phyloP scores from a whole-genome alignment of 352 stramenopile species.

The Phytophthora cryptogea region DNA sequence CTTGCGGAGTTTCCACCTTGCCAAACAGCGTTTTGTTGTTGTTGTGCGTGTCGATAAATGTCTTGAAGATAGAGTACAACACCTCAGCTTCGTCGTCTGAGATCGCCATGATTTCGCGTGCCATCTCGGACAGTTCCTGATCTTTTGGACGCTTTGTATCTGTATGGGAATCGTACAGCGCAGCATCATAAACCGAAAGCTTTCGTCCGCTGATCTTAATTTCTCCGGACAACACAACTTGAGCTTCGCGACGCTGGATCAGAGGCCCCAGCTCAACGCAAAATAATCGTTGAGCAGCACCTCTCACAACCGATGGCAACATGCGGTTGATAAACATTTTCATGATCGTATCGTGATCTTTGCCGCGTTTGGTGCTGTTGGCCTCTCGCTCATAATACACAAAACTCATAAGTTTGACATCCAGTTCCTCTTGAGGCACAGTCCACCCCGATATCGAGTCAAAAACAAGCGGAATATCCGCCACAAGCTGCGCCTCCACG shows the following conservation, averaged over 20 bases:
- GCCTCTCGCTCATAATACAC: conserved; percentile 71
- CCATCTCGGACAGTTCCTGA: conserved; percentile 42
- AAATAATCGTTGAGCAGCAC: conserved; percentile 63
- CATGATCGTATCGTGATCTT: conserved; percentile 78
- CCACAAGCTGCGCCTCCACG: conserved; percentile 69
- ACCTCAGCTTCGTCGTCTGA: conserved; percentile 53
- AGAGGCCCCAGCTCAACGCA: conserved; percentile 67
- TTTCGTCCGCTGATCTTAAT: conserved; percentile 65
- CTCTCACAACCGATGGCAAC: conserved; percentile 60
- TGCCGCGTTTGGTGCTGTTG: conserved; percentile 58
- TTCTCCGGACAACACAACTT: conserved; percentile 60
- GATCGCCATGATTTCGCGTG: conserved; percentile 53
- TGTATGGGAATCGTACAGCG: conserved; percentile 35
- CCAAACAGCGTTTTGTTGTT: conserved; percentile 62
- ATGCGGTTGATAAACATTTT: conserved; percentile 83
- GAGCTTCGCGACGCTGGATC: conserved; percentile 55
- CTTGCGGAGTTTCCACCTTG: conserved; percentile 37
- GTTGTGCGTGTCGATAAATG: conserved; percentile 46
- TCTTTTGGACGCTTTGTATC: conserved; percentile 26
- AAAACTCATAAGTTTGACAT: conserved; percentile 73
- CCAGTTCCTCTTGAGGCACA: conserved; percentile 56
- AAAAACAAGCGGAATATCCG: conserved; percentile 66
- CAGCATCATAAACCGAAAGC: conserved; percentile 60
- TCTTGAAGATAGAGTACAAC: conserved; percentile 55
- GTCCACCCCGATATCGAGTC: conserved; percentile 66